A percentile compares a stretch with the other conserved stretches of the same genome.
Conservation (phyloP, 495 filamentous ascomycete species). For the Beverwykella pulmonaria region DNA sequence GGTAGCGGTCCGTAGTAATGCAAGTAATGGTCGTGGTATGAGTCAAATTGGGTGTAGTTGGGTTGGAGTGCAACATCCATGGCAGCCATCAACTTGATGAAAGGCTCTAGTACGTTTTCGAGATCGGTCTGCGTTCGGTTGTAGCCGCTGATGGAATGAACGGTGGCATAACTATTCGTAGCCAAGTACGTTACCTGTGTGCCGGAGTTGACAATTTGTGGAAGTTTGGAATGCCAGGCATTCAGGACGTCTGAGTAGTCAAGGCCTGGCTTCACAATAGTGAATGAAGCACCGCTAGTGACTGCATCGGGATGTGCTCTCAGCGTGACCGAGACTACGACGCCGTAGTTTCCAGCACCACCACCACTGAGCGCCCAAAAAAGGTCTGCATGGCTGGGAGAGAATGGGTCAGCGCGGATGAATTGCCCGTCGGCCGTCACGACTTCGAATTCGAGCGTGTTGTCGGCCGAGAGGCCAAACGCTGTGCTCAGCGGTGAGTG, state of each 20-base stretch:
- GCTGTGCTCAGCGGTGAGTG: constrained; percentile 56
- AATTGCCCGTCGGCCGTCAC: constrained; percentile 6
- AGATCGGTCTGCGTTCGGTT: neutral
- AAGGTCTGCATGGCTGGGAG: neutral
- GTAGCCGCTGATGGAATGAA: neutral
- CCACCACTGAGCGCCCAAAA: constrained; percentile 12
- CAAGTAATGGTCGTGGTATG: constrained; percentile 42
- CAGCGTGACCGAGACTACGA: constrained; percentile 6
- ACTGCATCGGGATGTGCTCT: neutral
- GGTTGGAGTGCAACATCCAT: constrained; percentile 44
- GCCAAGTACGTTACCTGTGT: constrained; percentile 57
- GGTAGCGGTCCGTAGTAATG: constrained; percentile 24
- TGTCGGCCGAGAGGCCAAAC: constrained; percentile 65
- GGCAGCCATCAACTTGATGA: neutral
- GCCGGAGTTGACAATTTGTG: constrained; percentile 56
- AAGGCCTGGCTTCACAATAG: constrained; percentile 42
- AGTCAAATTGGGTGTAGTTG: constrained; percentile 50
- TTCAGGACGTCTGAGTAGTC: constrained; percentile 15
- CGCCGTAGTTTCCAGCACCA: constrained; percentile 18
- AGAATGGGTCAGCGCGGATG: neutral
- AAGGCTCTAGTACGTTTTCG: neutral
- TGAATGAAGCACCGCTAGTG: neutral
- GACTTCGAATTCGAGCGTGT: constrained; percentile 55
- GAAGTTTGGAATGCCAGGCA: constrained; percentile 49
- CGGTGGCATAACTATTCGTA: constrained; percentile 40